Percentiles rank a stretch among this genome's conserved stretches.
Evolutionary conservation across 495 filamentous ascomycete species (phyloP).

Genomic region (Lasiosphaeris hirsuta): DNA sequence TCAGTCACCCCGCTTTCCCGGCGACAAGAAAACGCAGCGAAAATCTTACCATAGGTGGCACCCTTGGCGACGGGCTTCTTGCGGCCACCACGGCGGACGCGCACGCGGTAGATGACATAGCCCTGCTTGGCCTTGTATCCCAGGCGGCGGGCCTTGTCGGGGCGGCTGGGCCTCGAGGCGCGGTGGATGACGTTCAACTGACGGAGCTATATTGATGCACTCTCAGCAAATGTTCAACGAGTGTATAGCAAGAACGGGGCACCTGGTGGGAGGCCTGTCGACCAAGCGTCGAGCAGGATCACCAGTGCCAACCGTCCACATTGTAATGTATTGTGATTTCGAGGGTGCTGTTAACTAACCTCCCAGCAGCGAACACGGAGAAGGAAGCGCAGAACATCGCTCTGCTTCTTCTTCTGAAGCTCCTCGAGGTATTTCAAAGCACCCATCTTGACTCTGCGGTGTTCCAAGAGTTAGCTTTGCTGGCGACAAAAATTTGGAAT

Average conservation of each 20-base stretch:
- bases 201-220: slow-evolving; percentile 98
- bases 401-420: slow-evolving; percentile 99
- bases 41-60: slow-evolving; percentile 86
- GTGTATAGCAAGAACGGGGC: slow-evolving; percentile 77
- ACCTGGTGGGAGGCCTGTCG: background rate
- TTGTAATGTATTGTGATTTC: slow-evolving; percentile 15
- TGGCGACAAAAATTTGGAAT: slow-evolving; percentile 11
- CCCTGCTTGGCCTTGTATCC: slow-evolving; percentile 99
- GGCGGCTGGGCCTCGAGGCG: slow-evolving; percentile 94
- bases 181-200: slow-evolving; percentile 99
- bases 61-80: slow-evolving; percentile 96
- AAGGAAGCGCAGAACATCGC: slow-evolving; percentile 97
- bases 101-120: slow-evolving; percentile 99
- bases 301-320: slow-evolving; percentile 29
- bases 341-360: slow-evolving; percentile 69
- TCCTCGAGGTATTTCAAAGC: slow-evolving; percentile 99
- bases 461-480: slow-evolving; percentile 3
- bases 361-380: slow-evolving; percentile 99
- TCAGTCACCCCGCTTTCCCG: slow-evolving; percentile 18
- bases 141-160: slow-evolving; percentile 98
- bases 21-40: background rate
- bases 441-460: slow-evolving; percentile 63
- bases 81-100: slow-evolving; percentile 94
- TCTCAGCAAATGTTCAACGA: slow-evolving; percentile 99
- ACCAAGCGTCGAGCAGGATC: background rate